Evolutionary conservation across 2,329 filamentous ascomycete species (phyloP), one percentile per base, ranked within the genome.

Genomic region (Trichoderma sp.): DNA sequence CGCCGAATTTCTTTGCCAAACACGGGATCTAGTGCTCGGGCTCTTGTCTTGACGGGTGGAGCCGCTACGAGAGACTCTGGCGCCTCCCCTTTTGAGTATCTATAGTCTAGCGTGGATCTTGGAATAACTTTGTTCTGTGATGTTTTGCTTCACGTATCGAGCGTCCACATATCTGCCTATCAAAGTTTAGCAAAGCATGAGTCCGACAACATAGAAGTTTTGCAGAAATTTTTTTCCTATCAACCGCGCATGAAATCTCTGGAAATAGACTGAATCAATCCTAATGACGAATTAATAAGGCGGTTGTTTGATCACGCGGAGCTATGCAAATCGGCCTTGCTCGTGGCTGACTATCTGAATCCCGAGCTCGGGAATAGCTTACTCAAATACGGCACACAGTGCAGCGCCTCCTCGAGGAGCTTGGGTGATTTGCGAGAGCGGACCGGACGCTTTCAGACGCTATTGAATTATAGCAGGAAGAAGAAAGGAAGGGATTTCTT

Each of bases 291-390:
- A 9, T 61, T 37, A 50, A 34, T 19, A 3, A 9, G 4, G 27
- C 4, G 22, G 25, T 4, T 22, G 13, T 6, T 32, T 8, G 4
- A 22, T 54, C 35, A 19, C 50, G 35, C 48, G 22, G 12, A 19
- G 34, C 34, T 42, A 17, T 34, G 12, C 35, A 17, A 54, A 54
- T 13, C n/a, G 48, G 17, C 48, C 42, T 34, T 61, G 27, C 35
- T 42, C 29, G 42, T 50, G 19, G 58, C 58, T 34, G 58, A 50
- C n/a, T 22, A 29, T 34, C 7, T 32, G 60, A 54, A 39, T 54
- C 25, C 60, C 60, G 48, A 64, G 35, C 25, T 64, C 48, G 48
- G 48, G 35, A 64, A 54, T 54, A 35, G 48, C 48, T 45, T 54
- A 56, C 60, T 22, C 50, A 25, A 29, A 39, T 4, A 39, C 34